phyloP scores from a whole-genome alignment of 805 yeast genomes.

The Scheffersomyces amazonensis region DNA sequence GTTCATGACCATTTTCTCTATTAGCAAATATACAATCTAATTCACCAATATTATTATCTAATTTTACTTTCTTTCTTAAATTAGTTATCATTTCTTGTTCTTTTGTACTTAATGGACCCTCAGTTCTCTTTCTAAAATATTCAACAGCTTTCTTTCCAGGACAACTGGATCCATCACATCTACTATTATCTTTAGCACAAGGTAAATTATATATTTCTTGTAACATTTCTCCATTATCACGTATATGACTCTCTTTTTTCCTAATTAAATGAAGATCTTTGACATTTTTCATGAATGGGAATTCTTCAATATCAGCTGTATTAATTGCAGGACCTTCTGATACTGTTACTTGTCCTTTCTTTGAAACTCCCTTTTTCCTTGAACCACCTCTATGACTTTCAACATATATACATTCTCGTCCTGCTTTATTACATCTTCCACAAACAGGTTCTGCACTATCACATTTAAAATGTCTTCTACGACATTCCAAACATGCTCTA shows the following conservation, averaged over 20 bases:
- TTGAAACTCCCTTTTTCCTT: conserved; percentile 46
- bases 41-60: conserved; percentile 8
- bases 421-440: conserved; percentile 33
- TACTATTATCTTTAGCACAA: conserved; percentile 7
- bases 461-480: conserved; percentile 50
- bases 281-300: conserved; percentile 3
- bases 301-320: conserved; percentile 15
- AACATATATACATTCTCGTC: conserved; percentile 44
- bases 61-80: conserved; percentile 8
- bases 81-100: conserved; percentile 5
- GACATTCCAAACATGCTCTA: conserved; percentile 49
- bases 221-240: conserved; percentile 1
- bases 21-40: conserved; percentile 10
- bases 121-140: conserved; percentile 2
- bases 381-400: conserved; percentile 55
- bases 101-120: not conserved
- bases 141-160: conserved; percentile 9
- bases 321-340: conserved; percentile 10
- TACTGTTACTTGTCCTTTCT: conserved; percentile 5
- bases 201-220: conserved; percentile 6
- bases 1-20: conserved; percentile 3
- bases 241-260: not conserved
- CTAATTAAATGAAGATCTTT: not conserved
- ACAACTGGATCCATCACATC: conserved; percentile 9
- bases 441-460: conserved; percentile 48